Evolutionary conservation across 2,329 filamentous ascomycete genomes (phyloP), one percentile per base, ranked within the genome.

Genomic region (Dothiorella sarmentorum): DNA sequence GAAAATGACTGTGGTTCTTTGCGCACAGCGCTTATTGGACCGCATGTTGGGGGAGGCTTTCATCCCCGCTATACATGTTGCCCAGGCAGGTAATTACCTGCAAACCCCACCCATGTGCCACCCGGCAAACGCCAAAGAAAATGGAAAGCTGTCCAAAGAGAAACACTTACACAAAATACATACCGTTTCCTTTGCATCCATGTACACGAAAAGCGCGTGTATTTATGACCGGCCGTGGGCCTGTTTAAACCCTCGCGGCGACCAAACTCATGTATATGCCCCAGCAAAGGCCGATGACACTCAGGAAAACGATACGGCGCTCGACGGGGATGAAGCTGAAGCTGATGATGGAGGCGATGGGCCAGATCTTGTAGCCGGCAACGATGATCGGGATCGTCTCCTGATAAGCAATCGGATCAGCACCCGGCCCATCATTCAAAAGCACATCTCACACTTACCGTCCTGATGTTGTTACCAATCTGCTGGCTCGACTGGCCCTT

Each of bases 301-400:
- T 85, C n/a, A 86, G 86, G 61, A 92, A 82, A 55, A 91, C 75
- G 63, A 88, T 88, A 26, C 89, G 80, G 26, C 79, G 78, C 70
- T 90, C 83, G 11, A 91, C 83, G 11, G 86, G 88, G 65, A 87
- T 82, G 52, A 90, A 76, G 0, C 85, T 83, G 65, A 88, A 91
- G 76, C 88, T 88, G 64, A 90, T 69, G 38, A 89, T 72, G 64
- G 86, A 88, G 26, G 91, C 86, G 13, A 84, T 69, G 1, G 89
- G 89, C 83, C 89, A 90, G 61, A 92, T 78, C 68, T 82, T 86
- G 76, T 88, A 85, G 1, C 89, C 87, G 0, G 91, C 90, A 61
- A 65, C 71, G 58, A 73, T 73, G 38, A 73, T 69, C 20, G 63
- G 63, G 42, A 68, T 64, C 18, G 68, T 66, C 49, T 73, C 69